phyloP scores from a whole-genome alignment of 2,329 filamentous ascomycete genomes.

The Epichloe gansuensis region DNA sequence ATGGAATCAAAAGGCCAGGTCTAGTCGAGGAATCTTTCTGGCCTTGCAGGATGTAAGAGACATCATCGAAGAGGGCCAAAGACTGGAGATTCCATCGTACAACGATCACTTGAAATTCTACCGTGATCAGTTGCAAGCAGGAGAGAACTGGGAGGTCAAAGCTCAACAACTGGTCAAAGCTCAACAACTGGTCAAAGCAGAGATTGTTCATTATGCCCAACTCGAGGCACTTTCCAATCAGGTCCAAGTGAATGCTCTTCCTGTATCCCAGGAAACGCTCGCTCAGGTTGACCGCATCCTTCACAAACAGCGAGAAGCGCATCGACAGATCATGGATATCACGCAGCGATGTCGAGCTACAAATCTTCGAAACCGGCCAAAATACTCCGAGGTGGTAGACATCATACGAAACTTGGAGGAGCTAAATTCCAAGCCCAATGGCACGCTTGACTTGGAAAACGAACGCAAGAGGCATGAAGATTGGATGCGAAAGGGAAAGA shows the following conservation, averaged over 20 bases:
- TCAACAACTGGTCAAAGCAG: conserved; percentile 81
- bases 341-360: conserved; percentile 63
- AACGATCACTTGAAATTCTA: conserved; percentile 70
- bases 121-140: conserved; percentile 61
- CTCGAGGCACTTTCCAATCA: conserved; percentile 83
- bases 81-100: conserved; percentile 64
- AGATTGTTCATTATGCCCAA: conserved; percentile 86
- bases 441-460: conserved; percentile 84
- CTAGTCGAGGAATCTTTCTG: conserved; percentile 49
- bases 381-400: conserved; percentile 80
- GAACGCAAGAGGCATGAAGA: conserved; percentile 93
- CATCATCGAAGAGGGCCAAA: conserved; percentile 63
- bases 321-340: conserved; percentile 72
- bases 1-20: conserved; percentile 71
- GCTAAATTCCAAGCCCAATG: conserved; percentile 81
- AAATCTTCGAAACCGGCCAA: conserved; percentile 68
- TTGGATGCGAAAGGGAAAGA: conserved; percentile 98
- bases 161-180: conserved; percentile 87
- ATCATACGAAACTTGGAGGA: conserved; percentile 79
- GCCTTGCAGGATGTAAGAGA: conserved; percentile 67
- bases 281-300: conserved; percentile 79
- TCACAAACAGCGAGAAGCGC: conserved; percentile 89
- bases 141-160: conserved; percentile 83
- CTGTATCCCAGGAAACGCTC: conserved; percentile 71
- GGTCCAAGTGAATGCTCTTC: conserved; percentile 54